Conservation (phyloP, 306 rosid genomes). For the Casuarina cunninghamiana region DNA sequence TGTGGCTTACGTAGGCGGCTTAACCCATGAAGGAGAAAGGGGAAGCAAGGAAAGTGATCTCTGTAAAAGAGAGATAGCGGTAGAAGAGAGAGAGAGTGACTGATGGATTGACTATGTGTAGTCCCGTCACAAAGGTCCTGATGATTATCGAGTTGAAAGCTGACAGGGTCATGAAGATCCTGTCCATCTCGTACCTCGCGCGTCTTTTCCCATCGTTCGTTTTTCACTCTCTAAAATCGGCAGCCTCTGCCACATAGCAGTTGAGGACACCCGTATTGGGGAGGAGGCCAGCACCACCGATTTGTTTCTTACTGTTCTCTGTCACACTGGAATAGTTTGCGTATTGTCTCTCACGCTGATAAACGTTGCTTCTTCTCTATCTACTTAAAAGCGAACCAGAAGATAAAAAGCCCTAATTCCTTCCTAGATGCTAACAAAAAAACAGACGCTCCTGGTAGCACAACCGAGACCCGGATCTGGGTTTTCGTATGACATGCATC, state of each 20-base stretch:
- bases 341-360: too few species aligned
- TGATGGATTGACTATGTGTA: constrained; percentile 44
- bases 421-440: too few species aligned
- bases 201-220: background rate
- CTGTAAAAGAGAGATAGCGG: constrained; percentile 1
- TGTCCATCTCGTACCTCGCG: constrained; percentile 6
- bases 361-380: background rate
- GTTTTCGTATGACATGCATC: constrained; percentile 3
- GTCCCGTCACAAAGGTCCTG: constrained; percentile 52
- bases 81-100: background rate
- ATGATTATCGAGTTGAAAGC: constrained; percentile 30
- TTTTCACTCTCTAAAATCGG: background rate
- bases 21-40: constrained; percentile 7
- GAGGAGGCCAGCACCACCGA: constrained; percentile 6
- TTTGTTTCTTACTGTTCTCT: constrained; percentile 22
- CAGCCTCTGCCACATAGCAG: background rate
- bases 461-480: constrained; percentile 6
- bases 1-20: constrained; percentile 50
- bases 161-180: constrained; percentile 17
- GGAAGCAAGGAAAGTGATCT: constrained; percentile 5
- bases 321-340: constrained; percentile 39
- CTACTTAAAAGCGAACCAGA: constrained; percentile 17
- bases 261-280: constrained; percentile 16
- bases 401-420: background rate
- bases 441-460: too few species aligned